Base-by-base conservation (phyloP, 2,329 filamentous ascomycete genomes). In the Colletotrichum incanum region DNA sequence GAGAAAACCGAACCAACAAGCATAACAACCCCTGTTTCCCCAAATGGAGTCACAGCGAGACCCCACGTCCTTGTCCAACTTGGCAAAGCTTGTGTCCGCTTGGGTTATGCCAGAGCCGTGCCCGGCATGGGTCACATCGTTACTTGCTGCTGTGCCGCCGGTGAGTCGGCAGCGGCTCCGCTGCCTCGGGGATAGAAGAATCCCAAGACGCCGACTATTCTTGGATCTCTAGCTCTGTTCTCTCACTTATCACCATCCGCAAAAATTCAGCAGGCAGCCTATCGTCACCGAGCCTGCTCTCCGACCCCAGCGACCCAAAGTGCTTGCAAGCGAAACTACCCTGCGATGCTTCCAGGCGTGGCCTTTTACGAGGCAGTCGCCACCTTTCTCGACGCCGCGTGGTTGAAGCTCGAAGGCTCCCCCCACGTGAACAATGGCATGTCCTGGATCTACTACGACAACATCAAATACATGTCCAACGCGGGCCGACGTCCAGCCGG, bases 31-130 rank as follows among this genome's bases (percentile, higher is more conserved):
- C 39, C 56, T 45, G 18, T 45, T 28, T 14, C 26, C 26, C 39
- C 11, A 26, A n/a, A 60, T n/a, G 37, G 39, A 45, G 56, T 18
- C 39, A 23, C 52, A 12, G 34, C 26, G 16, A 31, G 20, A 34
- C 23, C 23, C 56, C 56, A 43, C 8, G 39, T 31, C 11, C 39
- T 31, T 45, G 16, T 3, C 18, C 39, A 60, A 20, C 23, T 60
- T 28, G 39, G 56, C 41, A 60, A 45, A 60, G 39, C 56, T 45
- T 45, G 56, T 45, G n/a, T 26, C 39, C 54, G 23, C 34, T 14
- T 20, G 16, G 23, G 56, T 8, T 18, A 31, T 20, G 56, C 41
- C 7, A 26, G 47, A 49, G n/a, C 23, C 55, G 8, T 31, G 56
- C 26, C 12, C 56, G 39, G 5, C 23, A 45, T 56, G n/a, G 34